Base-by-base conservation (phyloP, 257 asterid species). In the Jaltomata sinuosa region DNA sequence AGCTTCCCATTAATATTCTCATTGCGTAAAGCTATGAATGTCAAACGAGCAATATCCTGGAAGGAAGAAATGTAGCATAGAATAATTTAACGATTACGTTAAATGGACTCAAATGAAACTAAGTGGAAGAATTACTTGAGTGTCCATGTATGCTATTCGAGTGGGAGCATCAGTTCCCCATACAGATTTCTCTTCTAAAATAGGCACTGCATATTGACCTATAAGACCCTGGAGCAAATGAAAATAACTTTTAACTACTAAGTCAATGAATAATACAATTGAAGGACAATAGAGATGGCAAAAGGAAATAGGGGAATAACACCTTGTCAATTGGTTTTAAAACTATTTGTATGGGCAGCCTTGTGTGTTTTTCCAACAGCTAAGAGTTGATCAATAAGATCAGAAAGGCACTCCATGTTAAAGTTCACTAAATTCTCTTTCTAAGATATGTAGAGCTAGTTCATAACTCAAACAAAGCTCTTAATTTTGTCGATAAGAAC, bases 91-190 rank as follows among this genome's bases (percentile, higher is more conserved):
- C 59, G 59, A 32, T 69, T 25, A 78, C 22, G 45, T 84, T 77
- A 25, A 68, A 83, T 65, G 55, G 83, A 80, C 45, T 36, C 80
- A 40, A 54, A 64, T 19, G 67, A 82, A 49, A 49, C 50, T 27
- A 65, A 31, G 42, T 40, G 21, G 50, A 45, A 3, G 32, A 47
- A 79, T 85, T 90, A 94, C 99, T 91, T 96, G 99, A 69, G 99
- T 96, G 88, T 96, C 99, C 99, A 96, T 94, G 89, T 94, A 96
- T 40, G 99, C 99, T 85, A 96, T 90, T 89, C 99, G 87, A 29
- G 99, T 94, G 64, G 99, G 98, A 91, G 99, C 99, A 91, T 96
- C 98, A 62, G 99, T 96, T 67, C 99, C 99, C 99, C 99, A 96
- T 54, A 96, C 99, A 80, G 99, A 93, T 88, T 94, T 94, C 85